Evolutionary conservation across 768 basidiomycete species (phyloP), one percentile per base, ranked within the genome.

Genomic region (Leccinum subtestaceum): DNA sequence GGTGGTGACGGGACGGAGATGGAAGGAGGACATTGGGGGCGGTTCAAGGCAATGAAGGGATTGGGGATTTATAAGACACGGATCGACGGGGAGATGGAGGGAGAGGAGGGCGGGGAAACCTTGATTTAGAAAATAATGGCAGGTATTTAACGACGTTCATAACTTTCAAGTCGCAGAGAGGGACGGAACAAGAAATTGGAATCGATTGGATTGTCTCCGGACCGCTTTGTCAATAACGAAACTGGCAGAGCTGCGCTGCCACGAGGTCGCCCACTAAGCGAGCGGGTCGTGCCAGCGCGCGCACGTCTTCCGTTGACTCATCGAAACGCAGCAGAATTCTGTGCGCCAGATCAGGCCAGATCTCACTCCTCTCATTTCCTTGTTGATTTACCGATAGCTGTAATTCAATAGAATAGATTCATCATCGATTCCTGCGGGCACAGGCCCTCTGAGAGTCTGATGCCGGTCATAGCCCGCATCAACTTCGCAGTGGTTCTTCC

Each of bases 1-100:
- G 55, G 79, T 75, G 4, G 77, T 66, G 59, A 86, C 81, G 36
- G 85, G 86, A 56, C 85, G 84, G 46, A 86, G 82, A 66, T 81
- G 81, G 74, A 79, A 85, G 72, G 74, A 67, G 72, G 74, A 65
- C 72, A 74, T 72, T 81, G 80, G 64, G 78, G 1, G 32, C 78
- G 71, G 36, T 12, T 23, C 15, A 12, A 15, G 40, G 59, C 19
- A 59, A 59, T 46, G 45, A 50, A 52, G 51, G 62, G 56, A 36
- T 43, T 43, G 49, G 59, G 63, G 25, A 46, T 32, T 62, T 72
- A 71, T 66, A 72, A 59, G 62, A 66, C 57, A 66, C 57, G 54
- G 67, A 69, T 69, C 69, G 69, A 60, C 67, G 56, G 55, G 53
- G 55, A 58, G 29, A 25, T 25, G 47, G 47, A 53, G 23, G 29